These are phyloP conservation scores for Penicillium atrosanguineum DNA, from an alignment of 495 filamentous ascomycete species.

Conservation along the genomic window DNA sequence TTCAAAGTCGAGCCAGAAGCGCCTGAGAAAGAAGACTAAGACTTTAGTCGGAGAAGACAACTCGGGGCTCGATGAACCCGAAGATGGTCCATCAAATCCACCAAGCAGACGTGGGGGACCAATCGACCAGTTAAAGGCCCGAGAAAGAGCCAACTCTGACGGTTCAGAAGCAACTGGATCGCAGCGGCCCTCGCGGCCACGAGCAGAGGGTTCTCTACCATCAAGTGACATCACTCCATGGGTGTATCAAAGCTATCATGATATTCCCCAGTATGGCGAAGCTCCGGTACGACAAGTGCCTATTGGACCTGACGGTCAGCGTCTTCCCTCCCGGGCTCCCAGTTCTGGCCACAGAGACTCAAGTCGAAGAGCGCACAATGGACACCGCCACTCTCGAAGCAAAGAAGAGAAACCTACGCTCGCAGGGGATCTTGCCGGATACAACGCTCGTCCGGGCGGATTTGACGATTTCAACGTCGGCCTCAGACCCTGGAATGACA, in stretches of 20 bases:
- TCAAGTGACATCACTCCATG: slow-evolving; percentile 95
- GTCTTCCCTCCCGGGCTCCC: slow-evolving; percentile 46
- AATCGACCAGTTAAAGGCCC: slow-evolving; percentile 54
- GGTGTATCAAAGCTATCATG: slow-evolving; percentile 86
- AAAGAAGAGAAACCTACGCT: slow-evolving; percentile 66
- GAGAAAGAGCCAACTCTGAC: slow-evolving; percentile 76
- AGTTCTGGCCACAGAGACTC: slow-evolving; percentile 45
- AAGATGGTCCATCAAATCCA: slow-evolving; percentile 43
- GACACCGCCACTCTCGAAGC: slow-evolving; percentile 66
- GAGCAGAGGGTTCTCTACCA: slow-evolving; percentile 67
- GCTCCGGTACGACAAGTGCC: slow-evolving; percentile 75
- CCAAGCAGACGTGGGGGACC: slow-evolving; percentile 35
- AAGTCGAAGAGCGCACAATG: slow-evolving; percentile 63
- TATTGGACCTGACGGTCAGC: slow-evolving; percentile 66
- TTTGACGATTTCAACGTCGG: slow-evolving; percentile 65
- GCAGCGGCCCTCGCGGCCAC: slow-evolving; percentile 66
- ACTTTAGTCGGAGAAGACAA: slow-evolving; percentile 89
- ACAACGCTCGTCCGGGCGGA: slow-evolving; percentile 57
- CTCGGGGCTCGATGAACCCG: slow-evolving; percentile 54
- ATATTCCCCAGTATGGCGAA: slow-evolving; percentile 78
- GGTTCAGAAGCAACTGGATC: slow-evolving; percentile 51
- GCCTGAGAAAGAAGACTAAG: slow-evolving; percentile 69
- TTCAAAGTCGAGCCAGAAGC: slow-evolving; percentile 73
- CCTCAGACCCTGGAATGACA: slow-evolving; percentile 49
- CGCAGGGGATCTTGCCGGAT: slow-evolving; percentile 45